A percentile compares a stretch with the other conserved stretches of the same genome.
Conservation (phyloP, 495 filamentous ascomycete genomes). For the Penicillium longicatenatum region DNA sequence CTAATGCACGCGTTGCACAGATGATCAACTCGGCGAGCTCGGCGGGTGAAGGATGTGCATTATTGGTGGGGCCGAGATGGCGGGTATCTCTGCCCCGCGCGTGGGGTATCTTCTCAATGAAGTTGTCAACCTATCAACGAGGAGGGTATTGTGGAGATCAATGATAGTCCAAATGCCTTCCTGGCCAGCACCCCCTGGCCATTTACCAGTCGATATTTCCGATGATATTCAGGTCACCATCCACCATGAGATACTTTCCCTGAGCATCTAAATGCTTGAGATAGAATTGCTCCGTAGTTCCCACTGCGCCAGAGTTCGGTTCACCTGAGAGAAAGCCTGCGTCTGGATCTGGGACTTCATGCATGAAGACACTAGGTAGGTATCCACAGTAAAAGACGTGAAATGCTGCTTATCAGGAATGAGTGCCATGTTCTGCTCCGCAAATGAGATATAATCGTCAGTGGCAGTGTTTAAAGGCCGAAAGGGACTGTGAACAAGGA, state of each 20-base stretch:
- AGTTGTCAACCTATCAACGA: no score
- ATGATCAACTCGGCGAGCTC: neutral
- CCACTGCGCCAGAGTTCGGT: slow-evolving; percentile 2
- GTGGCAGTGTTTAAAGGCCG: slow-evolving; percentile 28
- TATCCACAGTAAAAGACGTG: slow-evolving; percentile 24
- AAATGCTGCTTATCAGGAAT: slow-evolving; percentile 27
- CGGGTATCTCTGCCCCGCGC: neutral
- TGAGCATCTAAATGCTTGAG: slow-evolving; percentile 47
- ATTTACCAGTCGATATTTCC: slow-evolving; percentile 46
- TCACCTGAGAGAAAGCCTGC: neutral
- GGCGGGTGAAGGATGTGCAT: neutral
- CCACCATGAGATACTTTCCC: slow-evolving; percentile 44
- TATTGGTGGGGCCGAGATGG: neutral
- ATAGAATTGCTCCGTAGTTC: slow-evolving; percentile 30
- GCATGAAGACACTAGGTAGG: slow-evolving; percentile 32
- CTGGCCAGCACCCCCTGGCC: slow-evolving; percentile 27
- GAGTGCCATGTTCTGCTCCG: slow-evolving; percentile 27
- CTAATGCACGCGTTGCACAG: neutral
- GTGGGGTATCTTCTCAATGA: no score
- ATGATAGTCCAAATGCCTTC: slow-evolving; percentile 37
- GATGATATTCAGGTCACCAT: slow-evolving; percentile 41
- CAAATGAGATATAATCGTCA: slow-evolving; percentile 21
- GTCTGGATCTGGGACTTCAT: slow-evolving; percentile 9
- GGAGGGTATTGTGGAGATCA: slow-evolving; percentile 35
- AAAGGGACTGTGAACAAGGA: slow-evolving; percentile 17